Base-by-base conservation (phyloP, 164 flowering plant genomes). In the Kalanchoe fedtschenkoi region DNA sequence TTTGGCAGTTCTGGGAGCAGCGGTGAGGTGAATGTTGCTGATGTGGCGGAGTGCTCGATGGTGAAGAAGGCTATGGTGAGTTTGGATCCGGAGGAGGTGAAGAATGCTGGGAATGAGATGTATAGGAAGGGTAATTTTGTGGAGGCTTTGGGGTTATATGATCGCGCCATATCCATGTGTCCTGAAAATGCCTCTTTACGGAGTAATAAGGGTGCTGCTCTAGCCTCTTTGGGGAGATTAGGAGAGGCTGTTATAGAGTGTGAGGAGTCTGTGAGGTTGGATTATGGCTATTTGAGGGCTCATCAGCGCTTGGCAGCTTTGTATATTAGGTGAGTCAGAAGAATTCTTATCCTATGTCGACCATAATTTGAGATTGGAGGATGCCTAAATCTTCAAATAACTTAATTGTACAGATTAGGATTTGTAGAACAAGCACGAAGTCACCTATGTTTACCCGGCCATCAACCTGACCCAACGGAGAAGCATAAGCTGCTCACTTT, bases 381-480 rank as follows among this genome's bases (percentile, higher is more conserved):
- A 16, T 26, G 32, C 26, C 16, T 13, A 51, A 51, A 10, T 26
- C 5, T 59, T 59, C 16, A 46, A 29, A 7, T 62, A 39, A 29
- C 51, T 58, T 54, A 41, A 6, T 57, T 60, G 15, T 64, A 42
- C 76, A 91, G 98, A 67, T 78, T 92, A 66, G 98, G 98, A 29
- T 80, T 75, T 65, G 81, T 80, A 68, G 93, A 87, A 34, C 83
- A 78, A 76, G 87, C 87, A 21, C 73, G 83, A 62, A 67, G 58
- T 41, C 93, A 87, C 77, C 76, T 89, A 30, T 75, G 62, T 69
- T 59, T 70, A 39, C 60, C 62, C 15, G 89, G 84, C 55, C 75
- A 74, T 32, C 41, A 37, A 46, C 81, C 84, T 5, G 89, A 83
- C 72, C 74, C 74, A 19, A 33, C 61, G 15, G 91, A 89, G 66